Conservation (phyloP, 2,329 filamentous ascomycete genomes). For the Shiraia sp. region DNA sequence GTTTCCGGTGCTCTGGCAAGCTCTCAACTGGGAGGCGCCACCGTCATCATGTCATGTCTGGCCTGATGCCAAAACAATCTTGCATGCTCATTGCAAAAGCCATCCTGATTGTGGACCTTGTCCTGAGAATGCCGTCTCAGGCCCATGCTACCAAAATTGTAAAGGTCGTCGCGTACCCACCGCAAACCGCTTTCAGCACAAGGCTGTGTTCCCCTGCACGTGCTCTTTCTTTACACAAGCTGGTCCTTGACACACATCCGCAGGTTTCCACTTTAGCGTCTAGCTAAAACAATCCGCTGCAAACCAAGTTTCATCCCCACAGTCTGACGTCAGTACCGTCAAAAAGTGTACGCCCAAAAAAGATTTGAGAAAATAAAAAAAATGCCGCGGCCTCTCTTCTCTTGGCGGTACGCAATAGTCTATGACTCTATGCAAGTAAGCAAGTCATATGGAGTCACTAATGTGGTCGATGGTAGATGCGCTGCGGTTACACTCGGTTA, state of each 20-base stretch:
- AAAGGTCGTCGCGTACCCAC: no score
- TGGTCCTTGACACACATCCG: conserved; percentile 11
- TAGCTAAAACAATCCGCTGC: conserved; percentile 8
- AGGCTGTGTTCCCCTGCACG: conserved; percentile 12
- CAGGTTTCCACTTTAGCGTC: conserved; percentile 5
- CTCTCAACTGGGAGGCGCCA: conserved; percentile 7
- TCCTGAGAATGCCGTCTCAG: no score
- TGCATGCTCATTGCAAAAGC: no score
- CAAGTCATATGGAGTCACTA: no score
- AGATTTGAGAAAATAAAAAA: conserved; percentile 4
- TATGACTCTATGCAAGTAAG: not conserved
- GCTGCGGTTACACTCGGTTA: no score
- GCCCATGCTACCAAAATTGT: no score
- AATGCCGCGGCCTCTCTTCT: not conserved
- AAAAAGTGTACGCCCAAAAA: not conserved
- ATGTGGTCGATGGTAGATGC: no score
- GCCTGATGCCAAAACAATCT: no score
- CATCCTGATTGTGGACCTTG: no score
- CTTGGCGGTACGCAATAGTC: not conserved
- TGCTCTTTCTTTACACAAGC: conserved; percentile 1
- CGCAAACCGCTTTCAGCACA: conserved; percentile 3
- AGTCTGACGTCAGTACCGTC: conserved; percentile 19
- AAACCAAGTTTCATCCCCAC: conserved; percentile 18
- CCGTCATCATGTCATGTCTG: no score
- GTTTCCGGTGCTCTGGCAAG: conserved; percentile 9